Base-by-base conservation (phyloP, 1,284 basidiomycete species). In the Ceratobasidium sp. region DNA sequence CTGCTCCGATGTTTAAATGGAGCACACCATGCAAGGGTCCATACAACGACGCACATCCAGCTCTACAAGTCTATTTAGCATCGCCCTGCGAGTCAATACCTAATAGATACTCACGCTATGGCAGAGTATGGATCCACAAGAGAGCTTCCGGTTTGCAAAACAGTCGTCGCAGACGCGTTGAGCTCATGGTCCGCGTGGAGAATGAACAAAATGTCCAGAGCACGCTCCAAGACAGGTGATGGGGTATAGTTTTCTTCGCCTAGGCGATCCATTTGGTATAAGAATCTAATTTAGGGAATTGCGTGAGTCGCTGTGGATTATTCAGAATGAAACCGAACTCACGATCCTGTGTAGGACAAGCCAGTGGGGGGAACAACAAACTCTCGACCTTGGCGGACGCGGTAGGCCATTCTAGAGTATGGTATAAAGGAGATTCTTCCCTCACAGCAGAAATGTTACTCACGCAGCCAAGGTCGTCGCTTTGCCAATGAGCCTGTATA, bases 171-270 rank as follows among this genome's bases (percentile, higher is more conserved):
- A 1, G 90, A 92, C 19, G 93, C 93, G 79, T 96, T 96, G 80
- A 96, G 84, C 81, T 96, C 94, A 81, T 95, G 94, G 82, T 96
- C 95, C 0, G 95, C 95, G 81, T 96, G 95, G 22, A 96, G 85
- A 76, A 96, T 86, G 86, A 96, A 96, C 32, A 96, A 85, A 19
- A 91, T 89, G 81, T 96, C 95, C 66, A 96, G 86, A 1, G 95
- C 95, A 80, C 92, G 94, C 81, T 91, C 92, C 9, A 96, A 87
- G 7, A 95, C 88, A 0, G 95, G 94, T 80, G 94, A 92, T 0
- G 95, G 95, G 29, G 82, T 86, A 84, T 95, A 96, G 81, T 91
- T 85, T 80, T 88, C 89, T 82, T 91, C 89, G 62, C 90, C 90
- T 17, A 94, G 86, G 80, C 94, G 90, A 79, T 96, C 94, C 87